Base-by-base conservation (phyloP, 1,284 basidiomycete species). In the Inonotus obliquus region DNA sequence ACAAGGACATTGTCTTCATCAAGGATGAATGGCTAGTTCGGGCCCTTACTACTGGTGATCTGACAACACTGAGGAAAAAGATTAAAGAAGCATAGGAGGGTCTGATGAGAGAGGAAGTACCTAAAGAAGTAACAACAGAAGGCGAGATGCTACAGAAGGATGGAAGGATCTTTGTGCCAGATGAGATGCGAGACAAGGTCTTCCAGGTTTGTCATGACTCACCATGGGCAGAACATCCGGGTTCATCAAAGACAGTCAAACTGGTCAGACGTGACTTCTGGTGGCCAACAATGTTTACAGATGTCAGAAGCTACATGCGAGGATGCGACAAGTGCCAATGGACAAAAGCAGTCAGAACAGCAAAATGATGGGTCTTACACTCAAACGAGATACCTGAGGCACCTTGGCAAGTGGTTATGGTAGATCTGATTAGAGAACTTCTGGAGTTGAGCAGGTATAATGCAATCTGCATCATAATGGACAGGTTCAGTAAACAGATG, bases 381-480 rank as follows among this genome's bases (percentile, higher is more conserved):
- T 0, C 59, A 27, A 29, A 54, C 32, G 32, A 6, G 32, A 37
- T 54, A n/a, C 21, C 32, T 17, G 6, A 35, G 23, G 10, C 21
- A 25, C 23, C 37, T 29, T 54, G 32, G 32, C 11, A 54, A 38
- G 35, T 37, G 4, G 37, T 54, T 11, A 32, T 17, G 7, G 45
- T 65, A 6, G 64, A 71, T 32, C 55, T 71, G 0, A 68, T 69
- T 39, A 63, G 55, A 0, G 62, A 67, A 2, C 63, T 71, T 0
- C 64, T 65, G 0, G 11, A 27, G 0, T 59, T 49, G 0, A 4
- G 54, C 1, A 61, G 56, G 6, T 67, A 57, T 32, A 61, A 71
- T 55, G 51, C 59, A 1, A 57, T 71, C 0, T 19, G 71, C 41
- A 66, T 71, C 5, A 23, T 70, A 32, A 66, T 71, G 0, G 53